Base-by-base conservation (phyloP, 306 rosid genomes). In the Cucumis melo region DNA sequence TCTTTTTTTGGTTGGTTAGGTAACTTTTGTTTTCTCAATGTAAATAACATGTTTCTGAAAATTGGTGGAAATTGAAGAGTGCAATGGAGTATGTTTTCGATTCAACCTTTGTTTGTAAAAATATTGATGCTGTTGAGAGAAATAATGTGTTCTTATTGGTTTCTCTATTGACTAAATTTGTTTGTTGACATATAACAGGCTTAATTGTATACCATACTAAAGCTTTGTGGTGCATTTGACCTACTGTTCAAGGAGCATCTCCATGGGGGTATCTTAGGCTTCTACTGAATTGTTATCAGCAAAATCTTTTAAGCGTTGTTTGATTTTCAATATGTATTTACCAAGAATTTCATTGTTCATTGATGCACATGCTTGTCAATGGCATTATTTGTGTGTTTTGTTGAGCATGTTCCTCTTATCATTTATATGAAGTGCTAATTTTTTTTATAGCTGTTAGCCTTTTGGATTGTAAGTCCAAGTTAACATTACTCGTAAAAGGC, bases 21-120 rank as follows among this genome's bases (percentile, higher is more conserved):
- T 39, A 74, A 76, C 36, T 76, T 77, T 46, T 71, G 75, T 77
- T 64, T 27, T 73, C 27, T 60, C 76, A 50, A 73, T 54, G 59
- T 77, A 19, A 42, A 16, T 24, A 59, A 55, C 76, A 46, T 9
- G 42, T 60, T 82, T 42, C 66, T 76, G 8, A 74, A 74, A 21
- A 74, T 81, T 73, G 44, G 29, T 29, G 36, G 81, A 77, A 77
- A 67, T 81, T 84, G 76, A 87, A 94, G 97, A 86, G 14, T 72
- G 97, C 98, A 29, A 90, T 94, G 96, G 97, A 94, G 80, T 94
- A 80, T 60, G 88, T 94, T 62, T 94, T 94, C 77, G 97, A 97
- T 75, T 91, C 98, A 78, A 91, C 98, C 73, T 90, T 94, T 78
- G 89, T 94, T 71, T 94, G 98, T 93, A 94, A 90, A 85, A 90